phyloP scores from a whole-genome alignment of 1,284 basidiomycete genomes.

The Anthracocystis setariae region DNA sequence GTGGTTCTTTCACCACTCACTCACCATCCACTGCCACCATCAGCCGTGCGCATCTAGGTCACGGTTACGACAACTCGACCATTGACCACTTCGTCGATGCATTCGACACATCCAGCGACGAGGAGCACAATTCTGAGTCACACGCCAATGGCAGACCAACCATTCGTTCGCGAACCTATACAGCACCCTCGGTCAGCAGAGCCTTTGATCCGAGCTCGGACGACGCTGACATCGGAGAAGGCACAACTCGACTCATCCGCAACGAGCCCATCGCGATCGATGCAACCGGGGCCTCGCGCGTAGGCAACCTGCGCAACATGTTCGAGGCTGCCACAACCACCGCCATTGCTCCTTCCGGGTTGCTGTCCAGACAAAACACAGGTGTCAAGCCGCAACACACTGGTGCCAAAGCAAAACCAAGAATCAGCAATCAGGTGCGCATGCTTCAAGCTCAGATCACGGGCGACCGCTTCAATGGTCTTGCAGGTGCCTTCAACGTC shows the following conservation, averaged over 20 bases:
- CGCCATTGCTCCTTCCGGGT: neutral
- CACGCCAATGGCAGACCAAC: conserved; percentile 12
- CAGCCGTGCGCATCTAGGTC: conserved; percentile 32
- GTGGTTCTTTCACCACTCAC: conserved; percentile 35
- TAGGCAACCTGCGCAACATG: conserved; percentile 40
- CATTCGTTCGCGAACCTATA: conserved; percentile 33
- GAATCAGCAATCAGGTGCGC: conserved; percentile 44
- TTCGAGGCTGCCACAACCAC: conserved; percentile 29
- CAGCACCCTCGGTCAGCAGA: conserved; percentile 39
- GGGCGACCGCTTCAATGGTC: conserved; percentile 38
- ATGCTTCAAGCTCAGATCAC: conserved; percentile 53
- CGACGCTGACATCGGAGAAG: conserved; percentile 12
- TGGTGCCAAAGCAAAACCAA: conserved; percentile 22
- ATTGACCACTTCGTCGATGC: conserved; percentile 39
- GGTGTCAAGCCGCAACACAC: conserved; percentile 13
- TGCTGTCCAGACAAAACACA: conserved; percentile 30
- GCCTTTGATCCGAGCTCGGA: conserved; percentile 23
- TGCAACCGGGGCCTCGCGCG: conserved; percentile 32
- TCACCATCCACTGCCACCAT: conserved; percentile 25
- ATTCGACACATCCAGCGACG: conserved; percentile 28
- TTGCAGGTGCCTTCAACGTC: conserved; percentile 29
- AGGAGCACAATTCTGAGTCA: conserved; percentile 8
- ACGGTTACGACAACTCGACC: conserved; percentile 34
- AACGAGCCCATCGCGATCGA: conserved; percentile 43
- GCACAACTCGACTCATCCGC: conserved; percentile 29